These are phyloP conservation scores for Mycena albidolilacea DNA, from an alignment of 768 basidiomycete species.

Conservation along the genomic window DNA sequence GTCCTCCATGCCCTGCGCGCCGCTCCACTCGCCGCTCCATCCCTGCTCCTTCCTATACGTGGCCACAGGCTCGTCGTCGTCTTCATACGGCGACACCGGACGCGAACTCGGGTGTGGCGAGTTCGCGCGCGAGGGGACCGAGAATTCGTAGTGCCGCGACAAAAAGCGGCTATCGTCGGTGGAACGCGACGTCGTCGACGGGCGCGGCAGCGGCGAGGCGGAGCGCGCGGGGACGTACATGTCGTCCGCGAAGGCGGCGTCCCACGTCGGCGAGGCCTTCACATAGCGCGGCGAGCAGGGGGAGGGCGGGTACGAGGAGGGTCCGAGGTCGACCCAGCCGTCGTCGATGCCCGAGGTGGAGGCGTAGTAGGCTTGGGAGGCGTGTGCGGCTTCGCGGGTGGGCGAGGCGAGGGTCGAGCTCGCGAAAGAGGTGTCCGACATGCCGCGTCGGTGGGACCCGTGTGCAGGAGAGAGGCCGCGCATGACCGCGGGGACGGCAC, in stretches of 20 bases:
- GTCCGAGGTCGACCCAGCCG: conserved; percentile 12
- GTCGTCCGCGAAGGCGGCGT: background rate
- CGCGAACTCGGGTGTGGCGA: background rate
- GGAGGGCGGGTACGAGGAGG: conserved; percentile 21
- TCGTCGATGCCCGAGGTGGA: conserved; percentile 4
- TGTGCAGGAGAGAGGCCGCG: conserved; percentile 9
- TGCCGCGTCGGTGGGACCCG: background rate
- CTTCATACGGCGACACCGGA: background rate
- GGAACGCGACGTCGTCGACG: conserved; percentile 18
- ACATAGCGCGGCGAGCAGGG: conserved; percentile 21
- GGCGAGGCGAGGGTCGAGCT: conserved; percentile 20
- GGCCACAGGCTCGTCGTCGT: background rate
- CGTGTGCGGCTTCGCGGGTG: conserved; percentile 4
- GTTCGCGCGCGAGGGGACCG: background rate
- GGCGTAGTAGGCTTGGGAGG: background rate
- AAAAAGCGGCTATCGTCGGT: conserved; percentile 26
- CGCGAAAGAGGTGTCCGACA: background rate
- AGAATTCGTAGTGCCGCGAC: conserved; percentile 23
- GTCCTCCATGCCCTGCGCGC: conserved; percentile 31
- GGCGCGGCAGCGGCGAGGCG: conserved; percentile 2
- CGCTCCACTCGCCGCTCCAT: conserved; percentile 37
- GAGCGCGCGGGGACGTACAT: background rate
- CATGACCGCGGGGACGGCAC: conserved; percentile 15
- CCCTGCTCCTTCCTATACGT: conserved; percentile 33
- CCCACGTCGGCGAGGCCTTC: conserved; percentile 9